Percentiles rank a stretch among this genome's conserved stretches.
These are phyloP conservation scores for Colletotrichum phormii DNA, from an alignment of 2,329 filamentous ascomycete species.

Conservation along the genomic window DNA sequence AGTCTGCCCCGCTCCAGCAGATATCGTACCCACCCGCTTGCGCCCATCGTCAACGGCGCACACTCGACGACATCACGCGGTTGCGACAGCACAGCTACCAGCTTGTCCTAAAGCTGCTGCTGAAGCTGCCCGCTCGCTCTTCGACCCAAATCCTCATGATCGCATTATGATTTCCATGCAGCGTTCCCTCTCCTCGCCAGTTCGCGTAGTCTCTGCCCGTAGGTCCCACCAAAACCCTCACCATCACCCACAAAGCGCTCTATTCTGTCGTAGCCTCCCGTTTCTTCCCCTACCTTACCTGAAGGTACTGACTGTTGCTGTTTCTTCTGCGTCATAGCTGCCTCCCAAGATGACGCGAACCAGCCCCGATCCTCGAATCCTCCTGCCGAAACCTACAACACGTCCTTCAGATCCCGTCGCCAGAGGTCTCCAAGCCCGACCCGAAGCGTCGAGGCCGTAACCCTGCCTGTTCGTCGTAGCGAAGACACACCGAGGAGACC, in stretches of 20 bases:
- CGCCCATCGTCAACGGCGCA: background rate
- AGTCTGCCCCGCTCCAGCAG: constrained; percentile 28
- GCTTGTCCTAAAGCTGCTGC: constrained; percentile 42
- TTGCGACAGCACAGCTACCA: constrained; percentile 26
- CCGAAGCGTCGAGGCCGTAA: constrained; percentile 58
- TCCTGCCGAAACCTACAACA: constrained; percentile 65
- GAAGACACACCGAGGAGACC: constrained; percentile 56
- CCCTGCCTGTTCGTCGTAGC: constrained; percentile 55
- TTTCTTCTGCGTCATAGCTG: constrained; percentile 51
- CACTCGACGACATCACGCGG: background rate
- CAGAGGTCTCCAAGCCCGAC: constrained; percentile 67
- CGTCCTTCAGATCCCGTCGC: constrained; percentile 64
- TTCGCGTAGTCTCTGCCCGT: constrained; percentile 69
- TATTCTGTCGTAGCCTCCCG: background rate
- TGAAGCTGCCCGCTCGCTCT: constrained; percentile 50
- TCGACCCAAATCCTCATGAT: constrained; percentile 52
- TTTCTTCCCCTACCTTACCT: background rate
- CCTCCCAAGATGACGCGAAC: constrained; percentile 62
- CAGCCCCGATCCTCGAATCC: constrained; percentile 39
- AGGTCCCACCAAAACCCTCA: constrained; percentile 53
- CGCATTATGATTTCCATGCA: constrained; percentile 70
- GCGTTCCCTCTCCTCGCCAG: constrained; percentile 71
- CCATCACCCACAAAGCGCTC: constrained; percentile 1
- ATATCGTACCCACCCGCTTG: background rate
- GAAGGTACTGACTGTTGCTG: constrained; percentile 38